Evolutionary conservation across 768 basidiomycete genomes (phyloP).

Genomic region (Mycena leptocephala): DNA sequence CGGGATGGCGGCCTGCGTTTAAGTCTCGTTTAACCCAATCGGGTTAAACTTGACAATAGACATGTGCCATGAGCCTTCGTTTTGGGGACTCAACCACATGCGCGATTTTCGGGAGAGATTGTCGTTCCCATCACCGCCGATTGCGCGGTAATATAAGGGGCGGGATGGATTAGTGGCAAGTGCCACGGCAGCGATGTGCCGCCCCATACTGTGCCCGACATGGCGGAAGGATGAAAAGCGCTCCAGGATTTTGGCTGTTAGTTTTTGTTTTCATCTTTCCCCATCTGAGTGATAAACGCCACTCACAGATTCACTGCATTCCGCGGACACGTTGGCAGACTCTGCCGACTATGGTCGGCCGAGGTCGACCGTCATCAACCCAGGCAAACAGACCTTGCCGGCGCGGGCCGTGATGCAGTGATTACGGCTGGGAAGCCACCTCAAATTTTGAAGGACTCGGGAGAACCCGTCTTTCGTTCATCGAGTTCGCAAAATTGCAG

Average conservation of each 20-base stretch:
- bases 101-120: not conserved
- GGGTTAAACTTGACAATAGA: no score
- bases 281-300: not conserved
- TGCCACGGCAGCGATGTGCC: not conserved
- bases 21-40: no score
- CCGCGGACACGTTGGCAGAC: no score
- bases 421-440: not conserved
- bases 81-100: constrained; percentile 2
- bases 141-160: not conserved
- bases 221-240: not conserved
- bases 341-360: no score
- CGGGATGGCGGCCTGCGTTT: no score
- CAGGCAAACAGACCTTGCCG: no score
- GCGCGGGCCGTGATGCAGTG: no score
- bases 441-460: not conserved
- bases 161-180: not conserved
- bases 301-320: not conserved
- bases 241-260: not conserved
- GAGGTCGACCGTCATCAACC: no score
- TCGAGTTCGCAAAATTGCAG: not conserved
- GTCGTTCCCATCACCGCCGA: not conserved
- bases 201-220: not conserved
- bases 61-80: no score
- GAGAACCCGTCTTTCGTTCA: not conserved
- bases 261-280: not conserved